These are phyloP conservation scores for Lichtheimia ornata DNA, from an alignment of 371 early-diverging fungal genomes.

Conservation along the genomic window DNA sequence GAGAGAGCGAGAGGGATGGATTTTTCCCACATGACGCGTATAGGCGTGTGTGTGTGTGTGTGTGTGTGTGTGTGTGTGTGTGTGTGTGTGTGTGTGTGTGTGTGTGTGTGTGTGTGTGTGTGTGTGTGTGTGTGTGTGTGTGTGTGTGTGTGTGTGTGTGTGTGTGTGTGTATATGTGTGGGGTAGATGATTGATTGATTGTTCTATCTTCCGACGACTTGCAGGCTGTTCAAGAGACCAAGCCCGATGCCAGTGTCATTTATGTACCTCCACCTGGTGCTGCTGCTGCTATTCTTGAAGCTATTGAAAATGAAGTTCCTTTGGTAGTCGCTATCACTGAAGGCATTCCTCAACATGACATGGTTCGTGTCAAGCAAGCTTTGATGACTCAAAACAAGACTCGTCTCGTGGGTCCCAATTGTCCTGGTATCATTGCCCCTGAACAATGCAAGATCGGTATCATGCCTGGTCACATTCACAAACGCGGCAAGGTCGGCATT, in stretches of 20 bases:
- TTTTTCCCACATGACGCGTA: background rate
- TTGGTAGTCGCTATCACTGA: constrained; percentile 97
- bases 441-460: constrained; percentile 98
- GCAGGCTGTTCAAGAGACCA: constrained; percentile 80
- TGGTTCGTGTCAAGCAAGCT: constrained; percentile 87
- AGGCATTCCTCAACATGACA: constrained; percentile 99
- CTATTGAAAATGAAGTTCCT: constrained; percentile 95
- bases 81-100: constrained; percentile 1
- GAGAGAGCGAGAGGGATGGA: background rate
- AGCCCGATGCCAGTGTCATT: constrained; percentile 96
- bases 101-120: constrained; percentile 1
- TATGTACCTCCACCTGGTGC: constrained; percentile 98
- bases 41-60: background rate
- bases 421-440: constrained; percentile 99
- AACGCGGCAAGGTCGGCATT: constrained; percentile 94
- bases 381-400: constrained; percentile 83
- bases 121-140: constrained; percentile 1
- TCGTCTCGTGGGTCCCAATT: constrained; percentile 98
- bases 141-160: constrained; percentile 1
- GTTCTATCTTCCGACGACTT: background rate
- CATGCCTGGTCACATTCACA: constrained; percentile 98
- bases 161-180: constrained; percentile 1
- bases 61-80: constrained; percentile 1
- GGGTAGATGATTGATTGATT: too few species aligned
- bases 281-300: constrained; percentile 95